A percentile compares a stretch with the other conserved stretches of the same genome.
Conservation (phyloP, 1,139 yeast species). For the Blastobotrys persicus region DNA sequence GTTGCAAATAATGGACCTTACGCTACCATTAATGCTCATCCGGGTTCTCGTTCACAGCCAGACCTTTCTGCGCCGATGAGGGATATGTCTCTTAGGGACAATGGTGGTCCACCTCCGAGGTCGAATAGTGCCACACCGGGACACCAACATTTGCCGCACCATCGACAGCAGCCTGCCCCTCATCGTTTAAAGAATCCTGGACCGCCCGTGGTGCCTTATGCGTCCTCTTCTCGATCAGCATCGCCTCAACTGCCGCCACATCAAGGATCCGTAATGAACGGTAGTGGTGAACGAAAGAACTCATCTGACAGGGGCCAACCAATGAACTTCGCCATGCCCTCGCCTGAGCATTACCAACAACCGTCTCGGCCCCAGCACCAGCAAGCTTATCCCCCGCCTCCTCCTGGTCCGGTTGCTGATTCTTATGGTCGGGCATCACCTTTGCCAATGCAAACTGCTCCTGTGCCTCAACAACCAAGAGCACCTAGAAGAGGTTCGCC, state of each 20-base stretch:
- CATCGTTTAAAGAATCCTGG: slow-evolving; percentile 12
- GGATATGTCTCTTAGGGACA: slow-evolving; percentile 19
- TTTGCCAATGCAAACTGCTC: not conserved
- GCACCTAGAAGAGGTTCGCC: no score
- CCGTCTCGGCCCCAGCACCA: no score
- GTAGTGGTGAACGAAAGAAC: not conserved
- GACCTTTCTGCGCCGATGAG: slow-evolving; percentile 22
- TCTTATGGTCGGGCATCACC: not conserved
- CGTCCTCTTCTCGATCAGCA: slow-evolving; percentile 4
- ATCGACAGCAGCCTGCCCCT: slow-evolving; percentile 12
- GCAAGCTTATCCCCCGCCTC: no score
- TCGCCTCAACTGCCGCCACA: no score
- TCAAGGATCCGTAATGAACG: not conserved
- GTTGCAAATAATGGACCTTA: slow-evolving; percentile 4
- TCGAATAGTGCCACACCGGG: slow-evolving; percentile 13
- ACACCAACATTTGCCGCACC: slow-evolving; percentile 10
- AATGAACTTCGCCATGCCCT: not conserved
- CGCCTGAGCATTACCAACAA: not conserved
- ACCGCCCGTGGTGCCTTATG: slow-evolving; percentile 10
- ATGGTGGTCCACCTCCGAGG: slow-evolving; percentile 11
- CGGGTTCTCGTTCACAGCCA: slow-evolving; percentile 22
- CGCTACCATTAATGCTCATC: slow-evolving; percentile 9
- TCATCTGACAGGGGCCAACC: no score
- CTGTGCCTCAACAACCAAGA: not conserved
- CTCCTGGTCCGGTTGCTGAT: no score